Evolutionary conservation across 108 stramenopile genomes (phyloP), one percentile per base, ranked within the genome.

Genomic region (Skeletonema tropicum): DNA sequence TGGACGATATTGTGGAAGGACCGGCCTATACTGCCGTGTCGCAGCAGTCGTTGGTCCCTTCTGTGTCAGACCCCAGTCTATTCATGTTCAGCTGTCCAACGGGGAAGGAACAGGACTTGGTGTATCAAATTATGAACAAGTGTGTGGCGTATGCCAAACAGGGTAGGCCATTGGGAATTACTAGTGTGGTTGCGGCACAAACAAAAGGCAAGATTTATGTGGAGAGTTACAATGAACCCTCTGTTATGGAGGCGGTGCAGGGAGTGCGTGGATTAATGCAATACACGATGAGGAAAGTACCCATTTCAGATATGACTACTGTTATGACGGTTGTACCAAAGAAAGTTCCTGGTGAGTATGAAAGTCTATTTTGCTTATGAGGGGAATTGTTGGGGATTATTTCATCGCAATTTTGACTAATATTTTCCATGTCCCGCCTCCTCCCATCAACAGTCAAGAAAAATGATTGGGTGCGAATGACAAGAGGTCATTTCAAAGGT

Each of bases 391-490:
- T 41, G 11, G 39, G 39, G 12, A 41, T 2, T 41, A 45, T 45
- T 45, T 45, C 15, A 45, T n/a, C 15, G 15, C 14, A n/a, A 45
- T 45, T 45, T 14, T 45, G 21, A 23, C 52, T 55, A 21, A 55
- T 62, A 8, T 49, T 8, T 29, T 14, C 15, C 36, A n/a, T 36
- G 0, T 19, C 49, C 26, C 32, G n/a, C 15, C 65, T 64, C 15
- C 58, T 4, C 57, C 41, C 58, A 45, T 41, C 29, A 29, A 70
- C 71, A 80, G 90, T 99, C 17, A 94, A 97, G 73, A 86, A 94
- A 61, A 97, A 97, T 60, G 94, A 96, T 66, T 99, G 94, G 92
- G 97, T 98, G 3, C 94, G 98, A 45, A 88, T 98, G 86, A 94
- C 85, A 2, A 83, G 97, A 30, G 95, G 93, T 21, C 95, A 92